A percentile compares a stretch with the other conserved stretches of the same genome.
Evolutionary conservation across 2,329 filamentous ascomycete species (phyloP).

Genomic region (Aureobasidium sp.): DNA sequence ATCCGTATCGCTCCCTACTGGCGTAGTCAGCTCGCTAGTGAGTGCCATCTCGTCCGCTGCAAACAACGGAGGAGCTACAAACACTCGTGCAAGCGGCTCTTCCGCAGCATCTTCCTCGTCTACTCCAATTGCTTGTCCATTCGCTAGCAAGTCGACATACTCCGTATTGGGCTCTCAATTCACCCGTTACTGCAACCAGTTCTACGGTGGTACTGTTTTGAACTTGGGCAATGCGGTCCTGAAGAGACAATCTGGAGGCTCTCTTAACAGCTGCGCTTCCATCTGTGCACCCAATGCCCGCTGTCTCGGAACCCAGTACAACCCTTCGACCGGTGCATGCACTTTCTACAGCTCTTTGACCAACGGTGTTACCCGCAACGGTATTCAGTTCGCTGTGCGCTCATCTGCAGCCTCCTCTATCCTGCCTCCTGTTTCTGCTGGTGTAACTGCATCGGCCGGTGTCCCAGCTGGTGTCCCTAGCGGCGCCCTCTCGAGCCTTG

Average conservation of each 20-base stretch:
- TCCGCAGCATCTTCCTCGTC: not conserved
- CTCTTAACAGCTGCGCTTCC: not conserved
- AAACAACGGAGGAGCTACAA: not conserved
- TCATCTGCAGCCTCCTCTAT: not conserved
- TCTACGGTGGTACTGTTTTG: not conserved
- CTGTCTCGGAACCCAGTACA: not conserved
- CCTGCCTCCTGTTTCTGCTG: not conserved
- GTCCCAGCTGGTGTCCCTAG: not conserved
- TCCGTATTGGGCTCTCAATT: not conserved
- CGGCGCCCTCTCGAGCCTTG: not conserved
- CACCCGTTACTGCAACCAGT: conserved; percentile 6
- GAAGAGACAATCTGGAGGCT: not conserved
- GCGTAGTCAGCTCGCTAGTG: not conserved
- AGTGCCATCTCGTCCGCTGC: not conserved
- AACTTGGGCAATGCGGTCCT: not conserved
- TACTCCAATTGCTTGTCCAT: not conserved
- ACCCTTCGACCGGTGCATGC: not conserved
- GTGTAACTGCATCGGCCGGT: not conserved
- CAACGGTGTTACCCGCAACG: not conserved
- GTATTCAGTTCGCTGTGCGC: conserved; percentile 1
- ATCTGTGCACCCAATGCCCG: not conserved
- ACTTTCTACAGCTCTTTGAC: conserved; percentile 7
- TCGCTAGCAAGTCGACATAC: not conserved
- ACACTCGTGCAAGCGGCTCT: not conserved
- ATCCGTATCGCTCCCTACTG: not conserved